These are phyloP conservation scores for Teunomyces atbi DNA, from an alignment of 805 yeast genomes.

Conservation along the genomic window DNA sequence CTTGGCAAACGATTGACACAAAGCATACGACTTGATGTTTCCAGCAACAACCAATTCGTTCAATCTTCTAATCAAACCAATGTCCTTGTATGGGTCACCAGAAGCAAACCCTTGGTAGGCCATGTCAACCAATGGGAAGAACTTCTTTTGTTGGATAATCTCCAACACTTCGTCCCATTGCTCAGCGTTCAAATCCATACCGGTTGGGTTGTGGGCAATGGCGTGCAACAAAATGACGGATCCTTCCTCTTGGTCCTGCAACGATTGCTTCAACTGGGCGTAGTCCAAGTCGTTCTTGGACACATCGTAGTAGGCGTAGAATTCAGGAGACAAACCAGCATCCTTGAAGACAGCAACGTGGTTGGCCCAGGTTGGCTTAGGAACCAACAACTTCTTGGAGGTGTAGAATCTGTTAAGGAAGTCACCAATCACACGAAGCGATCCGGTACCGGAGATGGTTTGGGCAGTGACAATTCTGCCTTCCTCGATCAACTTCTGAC, in stretches of 20 bases:
- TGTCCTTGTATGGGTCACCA: constrained; percentile 75
- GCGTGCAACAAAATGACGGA: constrained; percentile 80
- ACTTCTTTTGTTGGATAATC: constrained; percentile 53
- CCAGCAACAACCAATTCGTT: constrained; percentile 50
- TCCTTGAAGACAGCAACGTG: constrained; percentile 77
- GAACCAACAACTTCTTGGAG: constrained; percentile 59
- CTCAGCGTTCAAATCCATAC: constrained; percentile 79
- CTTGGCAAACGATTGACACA: constrained; percentile 50
- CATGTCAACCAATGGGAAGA: constrained; percentile 84
- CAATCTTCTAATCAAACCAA: constrained; percentile 45
- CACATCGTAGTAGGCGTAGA: constrained; percentile 71
- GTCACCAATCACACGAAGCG: constrained; percentile 80
- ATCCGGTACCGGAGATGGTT: constrained; percentile 94
- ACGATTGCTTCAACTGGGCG: constrained; percentile 59
- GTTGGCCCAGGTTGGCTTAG: constrained; percentile 94
- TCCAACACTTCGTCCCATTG: constrained; percentile 80
- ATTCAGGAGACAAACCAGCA: constrained; percentile 62
- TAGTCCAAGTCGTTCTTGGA: constrained; percentile 61
- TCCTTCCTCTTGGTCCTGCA: constrained; percentile 54
- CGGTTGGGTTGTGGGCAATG: constrained; percentile 97
- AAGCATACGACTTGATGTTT: constrained; percentile 49
- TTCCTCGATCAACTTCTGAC: constrained; percentile 53
- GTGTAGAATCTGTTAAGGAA: constrained; percentile 63
- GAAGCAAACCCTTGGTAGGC: constrained; percentile 96
- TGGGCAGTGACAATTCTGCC: constrained; percentile 79